Conservation (phyloP, 371 early-diverging fungal species). For the Mucor sp. region DNA sequence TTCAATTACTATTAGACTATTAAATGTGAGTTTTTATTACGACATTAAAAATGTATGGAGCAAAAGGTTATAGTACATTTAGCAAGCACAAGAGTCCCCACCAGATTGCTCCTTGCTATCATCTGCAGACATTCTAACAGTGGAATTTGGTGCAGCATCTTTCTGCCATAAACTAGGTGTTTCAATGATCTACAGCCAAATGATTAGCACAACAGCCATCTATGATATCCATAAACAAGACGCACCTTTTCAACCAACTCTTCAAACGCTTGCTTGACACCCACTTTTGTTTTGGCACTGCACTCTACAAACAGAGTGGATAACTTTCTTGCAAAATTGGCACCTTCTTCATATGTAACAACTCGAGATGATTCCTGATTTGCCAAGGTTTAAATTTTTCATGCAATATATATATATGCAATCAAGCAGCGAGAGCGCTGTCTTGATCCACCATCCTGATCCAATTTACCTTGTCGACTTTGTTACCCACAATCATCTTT, state of each 20-base stretch:
- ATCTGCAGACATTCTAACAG: constrained; percentile 15
- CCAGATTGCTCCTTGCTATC: constrained; percentile 2
- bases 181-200: constrained; percentile 62
- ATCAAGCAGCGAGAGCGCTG: not conserved
- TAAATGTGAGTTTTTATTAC: too few relatives aligned
- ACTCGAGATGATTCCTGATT: constrained; percentile 72
- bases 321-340: constrained; percentile 81
- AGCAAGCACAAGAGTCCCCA: constrained; percentile 19
- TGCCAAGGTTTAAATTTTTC: not conserved
- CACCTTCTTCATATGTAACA: constrained; percentile 88
- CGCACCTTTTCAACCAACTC: constrained; percentile 21
- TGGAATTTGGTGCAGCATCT: constrained; percentile 41
- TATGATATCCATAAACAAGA: not conserved
- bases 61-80: not conserved
- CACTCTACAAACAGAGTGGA: constrained; percentile 94
- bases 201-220: not conserved
- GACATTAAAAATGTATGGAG: too few relatives aligned
- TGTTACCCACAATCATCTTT: constrained; percentile 98
- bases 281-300: constrained; percentile 63
- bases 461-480: constrained; percentile 87
- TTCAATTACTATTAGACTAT: too few relatives aligned
- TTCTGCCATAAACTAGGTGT: constrained; percentile 82
- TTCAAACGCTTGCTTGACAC: constrained; percentile 21
- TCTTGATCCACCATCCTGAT: not conserved
- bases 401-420: not conserved